Base-by-base conservation (phyloP, 2,329 filamentous ascomycete species). In the Aureobasidium sp. region DNA sequence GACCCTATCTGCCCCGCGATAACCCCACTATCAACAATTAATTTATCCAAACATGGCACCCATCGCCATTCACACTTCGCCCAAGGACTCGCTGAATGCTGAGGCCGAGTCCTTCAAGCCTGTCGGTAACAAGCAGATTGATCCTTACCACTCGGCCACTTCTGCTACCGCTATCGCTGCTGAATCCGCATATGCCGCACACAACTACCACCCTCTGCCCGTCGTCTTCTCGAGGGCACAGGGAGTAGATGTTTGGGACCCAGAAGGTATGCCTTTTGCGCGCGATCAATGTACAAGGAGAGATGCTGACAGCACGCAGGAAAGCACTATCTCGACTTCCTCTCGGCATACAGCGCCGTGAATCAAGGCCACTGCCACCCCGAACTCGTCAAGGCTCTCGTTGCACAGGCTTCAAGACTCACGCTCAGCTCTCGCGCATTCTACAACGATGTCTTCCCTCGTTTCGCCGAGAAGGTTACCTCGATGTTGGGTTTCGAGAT, bases 301-400 rank as follows among this genome's bases (percentile, higher is more conserved):
- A 55, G 15, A 12, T 29, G 20, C 56, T 53, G 7, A 62, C 47
- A 49, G 29, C 20, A 37, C 47, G 39, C 49, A 61, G 72, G 72
- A 72, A 89, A 87, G 70, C 87, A 96, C 75, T 97, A 99, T 77
- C 86, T 97, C 70, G 94, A 99, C 79, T 99, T 97, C 79, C 86
- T 99, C 67, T 97, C 93, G 51, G 94, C 94, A 67, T 99, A 99
- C 82, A 95, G 90, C 69, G 94, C 94, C 65, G 91, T 97, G 73
- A 97, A 97, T 81, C 93, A 97, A 78, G 93, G 93, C 66, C 93
- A 99, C 77, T 97, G 93, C 78, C 93, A 99, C 78, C 94, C 94
- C 5, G 92, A 96, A 79, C 86, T 97, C 62, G 87, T 99, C 73
- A 92, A 93, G 76, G 89, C 92, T 15, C 81, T 99, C 64, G 86